These are phyloP conservation scores for Ashbya aceris DNA, from an alignment of 1,139 yeast species.

Conservation along the genomic window DNA sequence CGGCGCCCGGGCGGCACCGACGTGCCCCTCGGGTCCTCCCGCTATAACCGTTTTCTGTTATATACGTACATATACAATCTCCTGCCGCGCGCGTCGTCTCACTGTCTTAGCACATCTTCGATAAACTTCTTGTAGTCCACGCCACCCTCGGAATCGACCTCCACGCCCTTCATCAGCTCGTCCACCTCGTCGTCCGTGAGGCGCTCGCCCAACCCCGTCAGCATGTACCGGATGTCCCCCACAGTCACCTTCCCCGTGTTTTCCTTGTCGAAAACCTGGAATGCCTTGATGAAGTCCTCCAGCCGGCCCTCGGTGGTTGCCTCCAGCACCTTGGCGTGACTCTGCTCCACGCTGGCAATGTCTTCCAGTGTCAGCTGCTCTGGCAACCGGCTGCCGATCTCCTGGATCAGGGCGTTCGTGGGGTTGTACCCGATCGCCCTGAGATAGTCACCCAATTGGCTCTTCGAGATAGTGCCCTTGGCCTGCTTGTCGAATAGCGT, in stretches of 20 bases:
- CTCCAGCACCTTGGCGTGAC: constrained; percentile 22
- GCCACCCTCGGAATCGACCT: constrained; percentile 86
- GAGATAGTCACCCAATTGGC: constrained; percentile 82
- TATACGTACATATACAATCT: too few relatives aligned
- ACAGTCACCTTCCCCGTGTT: constrained; percentile 93
- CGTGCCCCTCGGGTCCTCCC: not conserved
- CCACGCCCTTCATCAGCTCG: constrained; percentile 90
- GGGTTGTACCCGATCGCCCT: constrained; percentile 99
- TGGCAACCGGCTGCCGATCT: constrained; percentile 15
- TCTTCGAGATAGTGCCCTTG: constrained; percentile 83
- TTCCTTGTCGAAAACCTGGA: constrained; percentile 96
- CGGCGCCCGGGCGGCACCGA: not conserved
- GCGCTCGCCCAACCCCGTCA: constrained; percentile 91
- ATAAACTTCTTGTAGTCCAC: constrained; percentile 94
- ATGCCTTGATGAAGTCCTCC: constrained; percentile 93
- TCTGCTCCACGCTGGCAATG: constrained; percentile 18
- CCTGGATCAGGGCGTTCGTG: constrained; percentile 37
- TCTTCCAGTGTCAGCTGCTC: constrained; percentile 22
- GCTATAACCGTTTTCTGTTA: not conserved
- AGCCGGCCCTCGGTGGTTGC: constrained; percentile 27
- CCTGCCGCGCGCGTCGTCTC: constrained; percentile 10
- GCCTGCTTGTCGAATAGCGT: constrained; percentile 96
- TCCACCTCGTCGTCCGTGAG: constrained; percentile 85
- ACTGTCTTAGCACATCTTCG: constrained; percentile 86
- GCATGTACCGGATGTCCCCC: constrained; percentile 89